Percentiles rank a stretch among this genome's conserved stretches.
phyloP scores from a whole-genome alignment of 2,329 filamentous ascomycete species.

The Ceratocystis smalleyi region DNA sequence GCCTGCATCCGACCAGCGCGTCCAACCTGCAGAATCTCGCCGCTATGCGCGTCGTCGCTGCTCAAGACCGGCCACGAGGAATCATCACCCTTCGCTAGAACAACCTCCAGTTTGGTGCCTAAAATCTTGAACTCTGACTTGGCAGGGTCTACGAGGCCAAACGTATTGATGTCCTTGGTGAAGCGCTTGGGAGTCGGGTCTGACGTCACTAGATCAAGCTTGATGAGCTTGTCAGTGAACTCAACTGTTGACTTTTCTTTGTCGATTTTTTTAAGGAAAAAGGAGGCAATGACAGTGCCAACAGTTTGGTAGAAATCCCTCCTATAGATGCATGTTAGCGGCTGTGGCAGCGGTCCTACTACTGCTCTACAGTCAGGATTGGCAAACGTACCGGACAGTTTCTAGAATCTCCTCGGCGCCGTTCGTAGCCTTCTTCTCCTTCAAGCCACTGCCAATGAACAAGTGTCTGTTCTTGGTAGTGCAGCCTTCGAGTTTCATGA shows the following conservation, averaged over 20 bases:
- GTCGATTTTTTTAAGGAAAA: constrained; percentile 95
- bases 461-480: constrained; percentile 66
- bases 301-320: constrained; percentile 93
- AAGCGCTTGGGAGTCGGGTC: constrained; percentile 69
- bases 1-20: constrained; percentile 43
- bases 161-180: constrained; percentile 57
- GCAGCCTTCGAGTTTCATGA: constrained; percentile 90
- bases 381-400: constrained; percentile 48
- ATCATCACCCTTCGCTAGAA: constrained; percentile 54
- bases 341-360: too few relatives aligned
- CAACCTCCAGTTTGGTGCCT: constrained; percentile 78
- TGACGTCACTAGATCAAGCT: constrained; percentile 69
- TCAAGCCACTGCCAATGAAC: constrained; percentile 64
- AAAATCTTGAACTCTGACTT: constrained; percentile 67
- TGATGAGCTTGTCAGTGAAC: constrained; percentile 48
- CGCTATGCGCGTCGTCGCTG: constrained; percentile 52
- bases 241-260: constrained; percentile 59
- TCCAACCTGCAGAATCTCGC: constrained; percentile 80
- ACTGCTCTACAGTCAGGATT: too few relatives aligned
- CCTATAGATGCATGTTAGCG: constrained; percentile 18
- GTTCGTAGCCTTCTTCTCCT: constrained; percentile 32
- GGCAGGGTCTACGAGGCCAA: constrained; percentile 56
- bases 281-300: constrained; percentile 68
- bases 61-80: constrained; percentile 73
- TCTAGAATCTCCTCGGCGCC: constrained; percentile 59